These are phyloP conservation scores for Macadamia tetraphylla DNA, from an alignment of 164 flowering plant genomes.

Conservation along the genomic window DNA sequence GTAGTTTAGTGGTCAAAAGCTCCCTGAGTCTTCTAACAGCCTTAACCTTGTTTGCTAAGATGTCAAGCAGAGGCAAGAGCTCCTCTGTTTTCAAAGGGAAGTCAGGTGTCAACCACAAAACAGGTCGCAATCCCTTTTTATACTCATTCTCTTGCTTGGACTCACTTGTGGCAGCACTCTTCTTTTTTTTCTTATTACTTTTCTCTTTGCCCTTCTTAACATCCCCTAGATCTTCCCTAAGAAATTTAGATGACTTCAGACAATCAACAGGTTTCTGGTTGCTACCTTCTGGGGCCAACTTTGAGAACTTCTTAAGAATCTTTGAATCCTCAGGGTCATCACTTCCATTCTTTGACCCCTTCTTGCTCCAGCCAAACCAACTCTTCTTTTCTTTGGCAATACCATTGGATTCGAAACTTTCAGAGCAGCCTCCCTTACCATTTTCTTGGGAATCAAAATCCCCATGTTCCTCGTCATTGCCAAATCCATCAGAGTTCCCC, in stretches of 20 bases:
- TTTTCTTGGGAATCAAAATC: constrained; percentile 43
- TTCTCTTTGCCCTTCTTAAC: constrained; percentile 66
- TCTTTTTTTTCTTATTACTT: constrained; percentile 81
- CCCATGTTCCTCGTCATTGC: constrained; percentile 62
- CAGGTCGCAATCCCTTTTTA: constrained; percentile 94
- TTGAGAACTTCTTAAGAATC: constrained; percentile 64
- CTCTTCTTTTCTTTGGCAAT: constrained; percentile 73
- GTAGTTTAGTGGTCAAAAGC: constrained; percentile 92
- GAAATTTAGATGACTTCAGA: constrained; percentile 49
- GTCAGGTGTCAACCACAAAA: constrained; percentile 92
- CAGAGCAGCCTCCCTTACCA: constrained; percentile 39
- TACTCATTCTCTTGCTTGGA: constrained; percentile 88
- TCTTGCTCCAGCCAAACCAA: constrained; percentile 95
- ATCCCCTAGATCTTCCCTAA: constrained; percentile 52
- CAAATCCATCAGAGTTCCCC: constrained; percentile 57
- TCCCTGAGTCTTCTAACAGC: constrained; percentile 94
- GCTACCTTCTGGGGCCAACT: constrained; percentile 63
- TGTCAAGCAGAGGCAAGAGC: constrained; percentile 89
- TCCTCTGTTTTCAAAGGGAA: constrained; percentile 94
- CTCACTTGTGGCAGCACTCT: constrained; percentile 52
- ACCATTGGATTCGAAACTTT: constrained; percentile 55
- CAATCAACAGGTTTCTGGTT: constrained; percentile 43
- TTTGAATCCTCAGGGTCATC: constrained; percentile 66
- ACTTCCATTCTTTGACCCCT: constrained; percentile 43
- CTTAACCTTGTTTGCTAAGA: constrained; percentile 95